Conservation (phyloP, 331 rosid species). For the Malus hybrid region DNA sequence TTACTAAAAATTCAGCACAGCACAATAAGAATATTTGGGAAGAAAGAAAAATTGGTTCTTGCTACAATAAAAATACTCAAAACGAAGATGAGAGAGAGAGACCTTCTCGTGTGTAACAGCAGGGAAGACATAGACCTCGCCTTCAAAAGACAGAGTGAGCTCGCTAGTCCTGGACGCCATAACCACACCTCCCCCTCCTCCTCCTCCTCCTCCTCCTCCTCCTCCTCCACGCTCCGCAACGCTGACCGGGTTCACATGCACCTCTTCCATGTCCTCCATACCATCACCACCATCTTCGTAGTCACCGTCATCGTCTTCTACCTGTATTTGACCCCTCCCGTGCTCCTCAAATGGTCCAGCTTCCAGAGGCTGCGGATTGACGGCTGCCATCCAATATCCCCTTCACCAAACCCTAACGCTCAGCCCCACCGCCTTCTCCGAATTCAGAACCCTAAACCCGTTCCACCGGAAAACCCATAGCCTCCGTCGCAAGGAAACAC, state of each 20-base stretch:
- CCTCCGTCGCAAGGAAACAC: background rate
- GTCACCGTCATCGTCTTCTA: constrained; percentile 45
- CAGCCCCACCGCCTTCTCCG: constrained; percentile 4
- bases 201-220: constrained; percentile 22
- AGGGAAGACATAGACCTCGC: constrained; percentile 96
- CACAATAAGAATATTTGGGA: background rate
- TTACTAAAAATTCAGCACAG: background rate
- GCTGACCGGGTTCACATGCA: constrained; percentile 29
- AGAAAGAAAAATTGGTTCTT: background rate
- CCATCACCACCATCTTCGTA: constrained; percentile 42
- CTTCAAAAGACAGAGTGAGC: constrained; percentile 94
- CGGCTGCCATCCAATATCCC: constrained; percentile 54
- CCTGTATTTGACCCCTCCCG: constrained; percentile 20
- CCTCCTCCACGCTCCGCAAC: constrained; percentile 32
- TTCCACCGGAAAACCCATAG: constrained; percentile 21
- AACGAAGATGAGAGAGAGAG: background rate
- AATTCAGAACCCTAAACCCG: constrained; percentile 47
- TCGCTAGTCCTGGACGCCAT: constrained; percentile 68
- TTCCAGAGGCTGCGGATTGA: constrained; percentile 65
- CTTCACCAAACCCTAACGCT: background rate
- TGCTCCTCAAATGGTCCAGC: constrained; percentile 51
- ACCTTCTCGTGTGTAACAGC: constrained; percentile 89
- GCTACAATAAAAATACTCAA: background rate
- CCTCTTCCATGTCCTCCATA: constrained; percentile 65
- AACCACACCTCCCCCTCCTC: constrained; percentile 4